These are phyloP conservation scores for Agroathelia rolfsii DNA, from an alignment of 1,284 basidiomycete genomes.

Conservation along the genomic window DNA sequence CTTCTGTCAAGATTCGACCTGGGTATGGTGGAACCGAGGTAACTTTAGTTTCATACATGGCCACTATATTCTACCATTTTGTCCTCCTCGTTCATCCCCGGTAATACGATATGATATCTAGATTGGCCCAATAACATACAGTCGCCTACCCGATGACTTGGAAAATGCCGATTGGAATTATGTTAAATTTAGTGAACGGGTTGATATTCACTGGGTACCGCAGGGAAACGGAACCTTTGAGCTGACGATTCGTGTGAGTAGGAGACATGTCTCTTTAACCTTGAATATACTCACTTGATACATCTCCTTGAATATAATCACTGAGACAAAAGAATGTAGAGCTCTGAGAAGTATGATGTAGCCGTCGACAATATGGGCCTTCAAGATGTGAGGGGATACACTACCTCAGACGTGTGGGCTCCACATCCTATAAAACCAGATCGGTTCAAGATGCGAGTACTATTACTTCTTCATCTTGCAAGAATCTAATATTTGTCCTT, in stretches of 20 bases:
- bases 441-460: constrained; percentile 18
- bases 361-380: constrained; percentile 8
- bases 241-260: constrained; percentile 21
- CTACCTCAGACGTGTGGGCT: constrained; percentile 24
- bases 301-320: too few species aligned
- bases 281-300: too few species aligned
- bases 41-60: constrained; percentile 9
- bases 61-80: too few species aligned
- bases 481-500: constrained; percentile 1
- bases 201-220: constrained; percentile 18
- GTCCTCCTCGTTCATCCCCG: too few species aligned
- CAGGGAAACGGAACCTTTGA: constrained; percentile 23
- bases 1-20: constrained; percentile 1
- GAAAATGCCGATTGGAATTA: constrained; percentile 23
- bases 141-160: background rate
- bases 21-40: constrained; percentile 14
- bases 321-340: background rate
- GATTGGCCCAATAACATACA: constrained; percentile 13
- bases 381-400: constrained; percentile 23
- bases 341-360: background rate
- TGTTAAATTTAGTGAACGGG: constrained; percentile 14
- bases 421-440: constrained; percentile 21
- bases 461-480: too few species aligned
- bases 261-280: constrained; percentile 14
- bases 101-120: too few species aligned